phyloP scores from a whole-genome alignment of 257 asterid species.

The Coffea eugenioides region DNA sequence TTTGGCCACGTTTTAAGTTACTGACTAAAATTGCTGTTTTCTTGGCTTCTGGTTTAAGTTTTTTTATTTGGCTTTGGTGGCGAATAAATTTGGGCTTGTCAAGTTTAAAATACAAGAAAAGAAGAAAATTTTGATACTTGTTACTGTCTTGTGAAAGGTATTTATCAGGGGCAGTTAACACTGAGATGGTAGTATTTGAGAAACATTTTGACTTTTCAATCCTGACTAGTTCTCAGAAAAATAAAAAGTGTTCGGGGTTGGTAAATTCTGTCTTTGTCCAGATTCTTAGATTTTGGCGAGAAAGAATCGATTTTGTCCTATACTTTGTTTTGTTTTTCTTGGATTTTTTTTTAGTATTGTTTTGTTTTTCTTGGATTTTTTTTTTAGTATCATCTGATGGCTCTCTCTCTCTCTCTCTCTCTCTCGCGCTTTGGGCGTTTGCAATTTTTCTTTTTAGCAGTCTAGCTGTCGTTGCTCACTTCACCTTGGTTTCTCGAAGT shows the following conservation, averaged over 20 bases:
- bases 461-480: background rate
- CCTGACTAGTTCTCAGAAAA: background rate
- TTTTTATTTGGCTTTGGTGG: background rate
- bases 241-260: background rate
- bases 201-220: constrained; percentile 4
- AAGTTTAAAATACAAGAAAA: no score
- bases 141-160: background rate
- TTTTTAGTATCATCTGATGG: background rate
- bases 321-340: background rate
- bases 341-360: no score
- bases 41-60: background rate
- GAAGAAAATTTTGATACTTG: background rate
- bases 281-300: constrained; percentile 8
- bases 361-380: no score
- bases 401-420: background rate
- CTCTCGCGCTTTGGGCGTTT: background rate
- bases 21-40: background rate
- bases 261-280: background rate
- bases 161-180: background rate
- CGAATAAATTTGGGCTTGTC: background rate
- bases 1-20: background rate
- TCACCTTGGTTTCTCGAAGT: background rate
- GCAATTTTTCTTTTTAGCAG: background rate
- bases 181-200: background rate
- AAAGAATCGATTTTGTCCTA: background rate